These are phyloP conservation scores for Solanum piurae DNA, from an alignment of 257 asterid species.

Conservation along the genomic window DNA sequence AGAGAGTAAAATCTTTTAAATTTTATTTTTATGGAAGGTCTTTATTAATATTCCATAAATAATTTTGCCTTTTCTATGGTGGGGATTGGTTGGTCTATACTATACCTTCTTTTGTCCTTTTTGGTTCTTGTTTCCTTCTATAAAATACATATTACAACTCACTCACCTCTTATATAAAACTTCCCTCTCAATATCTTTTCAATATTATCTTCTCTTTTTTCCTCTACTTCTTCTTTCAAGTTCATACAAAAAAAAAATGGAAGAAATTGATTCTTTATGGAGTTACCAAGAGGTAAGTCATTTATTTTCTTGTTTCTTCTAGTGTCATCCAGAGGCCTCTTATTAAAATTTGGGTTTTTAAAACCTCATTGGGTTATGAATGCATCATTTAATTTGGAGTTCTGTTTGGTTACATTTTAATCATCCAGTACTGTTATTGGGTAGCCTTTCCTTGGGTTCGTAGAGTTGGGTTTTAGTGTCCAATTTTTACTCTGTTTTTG, in stretches of 20 bases:
- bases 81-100: slow-evolving; percentile 19
- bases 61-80: slow-evolving; percentile 12
- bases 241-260: slow-evolving; percentile 18
- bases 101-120: slow-evolving; percentile 1
- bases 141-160: slow-evolving; percentile 20
- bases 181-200: slow-evolving; percentile 11
- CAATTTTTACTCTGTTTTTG: background rate
- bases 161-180: slow-evolving; percentile 17
- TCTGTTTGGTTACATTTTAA: background rate
- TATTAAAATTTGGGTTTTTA: background rate
- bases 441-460: background rate
- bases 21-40: slow-evolving; percentile 15
- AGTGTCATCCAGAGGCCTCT: background rate
- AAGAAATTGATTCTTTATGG: slow-evolving; percentile 50
- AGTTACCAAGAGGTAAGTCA: slow-evolving; percentile 45
- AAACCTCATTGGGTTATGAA: background rate
- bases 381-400: background rate
- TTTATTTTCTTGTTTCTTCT: no score
- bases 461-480: background rate
- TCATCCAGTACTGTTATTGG: background rate
- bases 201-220: slow-evolving; percentile 1
- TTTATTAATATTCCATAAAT: background rate
- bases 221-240: background rate
- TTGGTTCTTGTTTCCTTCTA: slow-evolving; percentile 22
- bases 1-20: background rate